Conservation (phyloP, 345 rosid genomes). For the Acer saccharum region DNA sequence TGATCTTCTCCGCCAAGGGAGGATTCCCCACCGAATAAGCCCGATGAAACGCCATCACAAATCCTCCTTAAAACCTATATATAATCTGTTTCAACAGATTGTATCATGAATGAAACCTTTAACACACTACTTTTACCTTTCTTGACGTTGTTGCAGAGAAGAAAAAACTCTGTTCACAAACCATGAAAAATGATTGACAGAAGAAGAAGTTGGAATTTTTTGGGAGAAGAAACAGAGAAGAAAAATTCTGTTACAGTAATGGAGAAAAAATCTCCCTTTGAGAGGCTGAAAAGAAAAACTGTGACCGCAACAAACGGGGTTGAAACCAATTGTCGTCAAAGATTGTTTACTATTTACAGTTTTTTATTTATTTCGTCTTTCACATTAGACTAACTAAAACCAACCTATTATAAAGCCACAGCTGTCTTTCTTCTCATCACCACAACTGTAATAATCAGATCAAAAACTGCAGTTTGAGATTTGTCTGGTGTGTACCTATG, state of each 20-base stretch:
- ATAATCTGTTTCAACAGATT: neutral
- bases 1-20: constrained; percentile 43
- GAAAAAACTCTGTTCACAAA: neutral
- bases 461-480: no score
- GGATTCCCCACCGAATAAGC: constrained; percentile 27
- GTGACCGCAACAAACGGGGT: constrained; percentile 19
- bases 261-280: constrained; percentile 28
- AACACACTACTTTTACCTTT: neutral
- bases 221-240: constrained; percentile 18
- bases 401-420: neutral
- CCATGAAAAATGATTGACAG: neutral
- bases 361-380: neutral
- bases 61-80: neutral
- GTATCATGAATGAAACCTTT: neutral
- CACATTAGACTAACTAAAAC: neutral
- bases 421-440: no score
- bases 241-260: constrained; percentile 12
- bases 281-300: constrained; percentile 25
- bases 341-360: constrained; percentile 18
- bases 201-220: neutral
- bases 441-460: no score
- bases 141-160: neutral
- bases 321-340: constrained; percentile 5
- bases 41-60: constrained; percentile 32
- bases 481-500: no score